Conservation (phyloP, 352 stramenopile genomes). For the Aphanomyces euteiches region DNA sequence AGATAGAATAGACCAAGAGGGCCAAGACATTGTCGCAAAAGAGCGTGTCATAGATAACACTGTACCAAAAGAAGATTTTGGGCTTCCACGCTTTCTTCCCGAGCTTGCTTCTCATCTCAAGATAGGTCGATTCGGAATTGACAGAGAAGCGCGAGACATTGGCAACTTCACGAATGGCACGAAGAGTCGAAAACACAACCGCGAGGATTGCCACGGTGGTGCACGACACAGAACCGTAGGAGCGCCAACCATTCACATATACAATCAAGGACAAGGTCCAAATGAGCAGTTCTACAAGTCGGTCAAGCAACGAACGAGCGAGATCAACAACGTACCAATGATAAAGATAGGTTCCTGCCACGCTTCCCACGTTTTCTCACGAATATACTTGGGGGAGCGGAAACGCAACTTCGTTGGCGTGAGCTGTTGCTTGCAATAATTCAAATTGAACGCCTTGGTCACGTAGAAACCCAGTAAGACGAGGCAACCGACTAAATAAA, state of each 20-base stretch:
- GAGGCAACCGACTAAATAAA: background rate
- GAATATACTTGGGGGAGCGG: conserved; percentile 26
- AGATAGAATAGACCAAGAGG: conserved; percentile 10
- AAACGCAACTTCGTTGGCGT: conserved; percentile 26
- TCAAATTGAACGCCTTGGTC: conserved; percentile 25
- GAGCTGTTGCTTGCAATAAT: conserved; percentile 30
- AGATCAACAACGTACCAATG: conserved; percentile 7
- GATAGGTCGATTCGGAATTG: conserved; percentile 24
- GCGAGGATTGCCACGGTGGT: background rate
- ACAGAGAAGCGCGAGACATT: conserved; percentile 22
- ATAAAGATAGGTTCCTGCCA: conserved; percentile 20
- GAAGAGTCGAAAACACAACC: conserved; percentile 11
- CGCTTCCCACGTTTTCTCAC: conserved; percentile 17
- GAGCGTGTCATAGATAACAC: conserved; percentile 23
- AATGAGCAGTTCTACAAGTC: conserved; percentile 15
- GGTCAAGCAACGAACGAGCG: background rate
- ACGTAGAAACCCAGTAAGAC: conserved; percentile 27
- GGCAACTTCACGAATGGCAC: background rate
- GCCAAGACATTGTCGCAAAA: conserved; percentile 24
- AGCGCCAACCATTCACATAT: conserved; percentile 23
- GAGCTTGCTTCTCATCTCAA: conserved; percentile 1
- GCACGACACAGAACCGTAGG: background rate
- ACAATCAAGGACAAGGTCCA: conserved; percentile 29
- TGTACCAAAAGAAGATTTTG: conserved; percentile 28
- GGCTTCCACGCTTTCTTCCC: background rate